phyloP scores from a whole-genome alignment of 164 flowering plant genomes.

The Euptelea pleiosperma region DNA sequence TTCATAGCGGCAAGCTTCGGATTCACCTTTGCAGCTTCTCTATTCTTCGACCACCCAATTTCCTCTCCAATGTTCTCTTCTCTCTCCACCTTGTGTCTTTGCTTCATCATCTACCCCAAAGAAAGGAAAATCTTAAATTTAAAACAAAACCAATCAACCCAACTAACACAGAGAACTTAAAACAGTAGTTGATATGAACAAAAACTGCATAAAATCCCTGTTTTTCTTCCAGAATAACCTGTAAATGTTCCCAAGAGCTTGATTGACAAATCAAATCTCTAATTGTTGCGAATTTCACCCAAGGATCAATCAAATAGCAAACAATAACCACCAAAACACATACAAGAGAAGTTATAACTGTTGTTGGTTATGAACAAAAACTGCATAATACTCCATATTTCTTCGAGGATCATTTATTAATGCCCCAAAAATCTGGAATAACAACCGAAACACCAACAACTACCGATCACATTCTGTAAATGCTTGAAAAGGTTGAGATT shows the following conservation, averaged over 20 bases:
- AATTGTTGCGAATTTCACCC: too few species aligned
- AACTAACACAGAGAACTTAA: background rate
- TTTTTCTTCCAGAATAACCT: background rate
- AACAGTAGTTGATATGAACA: background rate
- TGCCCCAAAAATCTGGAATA: background rate
- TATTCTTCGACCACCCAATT: conserved; percentile 87
- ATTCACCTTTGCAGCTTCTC: conserved; percentile 67
- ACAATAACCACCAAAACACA: too few species aligned
- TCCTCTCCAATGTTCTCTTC: conserved; percentile 89
- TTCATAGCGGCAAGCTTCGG: conserved; percentile 95
- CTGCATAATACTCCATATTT: background rate
- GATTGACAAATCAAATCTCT: too few species aligned
- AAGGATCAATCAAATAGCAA: too few species aligned
- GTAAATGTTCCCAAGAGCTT: background rate
- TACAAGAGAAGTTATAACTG: background rate
- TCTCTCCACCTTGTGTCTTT: conserved; percentile 94
- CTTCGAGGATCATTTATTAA: background rate
- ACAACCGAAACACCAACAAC: background rate
- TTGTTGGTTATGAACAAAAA: background rate
- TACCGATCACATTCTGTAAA: background rate
- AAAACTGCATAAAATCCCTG: background rate
- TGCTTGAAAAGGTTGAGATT: background rate
- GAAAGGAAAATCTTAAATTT: background rate
- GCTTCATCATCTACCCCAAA: conserved; percentile 80
- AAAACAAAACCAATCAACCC: background rate